Conservation (phyloP, 140 eudicot genomes). For the Ambrosia hybrid region DNA sequence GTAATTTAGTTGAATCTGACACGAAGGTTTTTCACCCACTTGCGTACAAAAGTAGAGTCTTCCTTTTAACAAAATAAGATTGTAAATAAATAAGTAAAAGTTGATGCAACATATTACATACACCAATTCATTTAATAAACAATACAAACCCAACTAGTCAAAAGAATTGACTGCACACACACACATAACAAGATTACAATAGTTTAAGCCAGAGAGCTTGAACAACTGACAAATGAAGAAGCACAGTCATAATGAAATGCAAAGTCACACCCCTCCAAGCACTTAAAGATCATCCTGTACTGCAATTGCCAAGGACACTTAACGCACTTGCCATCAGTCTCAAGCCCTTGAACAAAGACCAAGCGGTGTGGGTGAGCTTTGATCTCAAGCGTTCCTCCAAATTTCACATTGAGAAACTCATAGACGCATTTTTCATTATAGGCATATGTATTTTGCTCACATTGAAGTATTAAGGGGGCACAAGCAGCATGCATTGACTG, state of each 20-base stretch:
- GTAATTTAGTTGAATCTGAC: no score
- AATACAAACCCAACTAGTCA: background rate
- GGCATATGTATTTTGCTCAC: background rate
- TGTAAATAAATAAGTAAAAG: no score
- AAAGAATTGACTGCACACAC: background rate
- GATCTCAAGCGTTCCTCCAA: slow-evolving; percentile 15
- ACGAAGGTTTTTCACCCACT: no score
- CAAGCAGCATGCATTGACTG: slow-evolving; percentile 19
- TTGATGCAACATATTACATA: background rate
- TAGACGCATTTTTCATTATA: background rate
- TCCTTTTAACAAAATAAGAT: no score
- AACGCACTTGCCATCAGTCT: background rate
- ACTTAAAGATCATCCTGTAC: slow-evolving; percentile 3
- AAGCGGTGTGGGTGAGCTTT: background rate
- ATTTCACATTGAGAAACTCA: slow-evolving; percentile 8
- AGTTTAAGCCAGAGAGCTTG: background rate
- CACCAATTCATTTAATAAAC: no score
- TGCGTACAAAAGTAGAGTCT: no score
- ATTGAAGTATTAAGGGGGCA: background rate
- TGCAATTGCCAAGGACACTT: background rate
- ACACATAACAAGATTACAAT: background rate
- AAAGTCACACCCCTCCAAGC: slow-evolving; percentile 3
- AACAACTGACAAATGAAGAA: background rate
- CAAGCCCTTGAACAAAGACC: slow-evolving; percentile 10
- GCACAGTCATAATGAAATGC: slow-evolving; percentile 3